phyloP scores from a whole-genome alignment of 2,329 filamentous ascomycete genomes.

The Neurospora crassa region DNA sequence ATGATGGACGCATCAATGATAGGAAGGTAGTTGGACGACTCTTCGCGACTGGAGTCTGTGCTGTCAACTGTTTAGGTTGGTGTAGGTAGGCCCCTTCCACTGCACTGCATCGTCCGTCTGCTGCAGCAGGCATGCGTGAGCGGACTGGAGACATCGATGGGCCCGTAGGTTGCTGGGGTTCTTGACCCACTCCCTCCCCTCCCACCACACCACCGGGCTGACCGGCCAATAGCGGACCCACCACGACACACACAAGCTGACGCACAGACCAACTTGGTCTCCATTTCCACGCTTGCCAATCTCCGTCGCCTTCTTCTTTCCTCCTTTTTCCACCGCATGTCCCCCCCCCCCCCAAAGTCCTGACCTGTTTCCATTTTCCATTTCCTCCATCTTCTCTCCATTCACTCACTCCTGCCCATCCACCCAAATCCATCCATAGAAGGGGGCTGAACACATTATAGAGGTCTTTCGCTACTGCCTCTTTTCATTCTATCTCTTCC shows the following conservation, averaged over 20 bases:
- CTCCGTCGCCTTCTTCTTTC: neutral
- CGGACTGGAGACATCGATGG: neutral
- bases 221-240: neutral
- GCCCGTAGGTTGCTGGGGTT: neutral
- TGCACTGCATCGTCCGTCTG: neutral
- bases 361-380: neutral
- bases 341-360: neutral
- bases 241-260: neutral
- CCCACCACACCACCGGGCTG: neutral
- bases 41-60: neutral
- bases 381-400: neutral
- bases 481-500: neutral
- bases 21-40: neutral
- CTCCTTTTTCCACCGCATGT: neutral
- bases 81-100: neutral
- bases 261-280: neutral
- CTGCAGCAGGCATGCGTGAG: neutral
- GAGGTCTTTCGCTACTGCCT: neutral
- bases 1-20: neutral
- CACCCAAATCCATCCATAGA: neutral
- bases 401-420: neutral
- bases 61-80: neutral
- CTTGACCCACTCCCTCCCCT: neutral
- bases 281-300: neutral
- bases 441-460: neutral